Evolutionary conservation across 192 early-diverging fungal genomes (phyloP), one percentile per base, ranked within the genome.

Genomic region (Radiomyces spectabilis): DNA sequence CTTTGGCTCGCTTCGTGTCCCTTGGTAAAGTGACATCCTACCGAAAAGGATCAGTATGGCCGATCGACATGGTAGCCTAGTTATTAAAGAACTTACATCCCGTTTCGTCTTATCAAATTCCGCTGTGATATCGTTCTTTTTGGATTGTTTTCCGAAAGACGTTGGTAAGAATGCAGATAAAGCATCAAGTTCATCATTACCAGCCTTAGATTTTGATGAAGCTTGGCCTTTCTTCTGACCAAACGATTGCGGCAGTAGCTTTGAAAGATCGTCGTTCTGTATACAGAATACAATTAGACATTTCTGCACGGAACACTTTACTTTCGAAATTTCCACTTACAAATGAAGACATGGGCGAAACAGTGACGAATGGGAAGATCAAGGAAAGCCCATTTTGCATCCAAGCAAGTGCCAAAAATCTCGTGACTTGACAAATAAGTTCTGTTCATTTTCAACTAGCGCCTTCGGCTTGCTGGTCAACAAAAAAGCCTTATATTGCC

Each of bases 81-180:
- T 25, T 8, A 39, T 51, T 2, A 39, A 26, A 8, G 48, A 3
- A 63, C 18, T 31, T 55, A 64, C 68, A 31, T 67, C 40, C 40
- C 69, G 39, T 35, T 61, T 66, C 39, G 70, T 69, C 61, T 66
- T 67, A 5, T 41, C 58, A 61, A 67, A 66, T 9, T 52, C 48
- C 24, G 54, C 9, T 13, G 37, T 24, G 2, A 51, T 32, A 22
- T 56, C 45, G 39, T 50, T 59, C 41, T 55, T 56, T 30, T 57
- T 38, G 25, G 68, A 57, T 45, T 76, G 62, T 35, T 72, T 71
- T 10, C 75, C 79, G 55, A 81, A 81, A 3, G 79, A 73, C 7
- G 55, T 73, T 16, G 79, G 79, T 55, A 81, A 54, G 34, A 75
- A 68, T 10, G 57, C 64, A 39, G 71, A 40, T 7, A 81, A 56